Percentiles rank a stretch among this genome's conserved stretches.
Evolutionary conservation across 2,329 filamentous ascomycete genomes (phyloP).

Genomic region (Tolypocladium nubicola): DNA sequence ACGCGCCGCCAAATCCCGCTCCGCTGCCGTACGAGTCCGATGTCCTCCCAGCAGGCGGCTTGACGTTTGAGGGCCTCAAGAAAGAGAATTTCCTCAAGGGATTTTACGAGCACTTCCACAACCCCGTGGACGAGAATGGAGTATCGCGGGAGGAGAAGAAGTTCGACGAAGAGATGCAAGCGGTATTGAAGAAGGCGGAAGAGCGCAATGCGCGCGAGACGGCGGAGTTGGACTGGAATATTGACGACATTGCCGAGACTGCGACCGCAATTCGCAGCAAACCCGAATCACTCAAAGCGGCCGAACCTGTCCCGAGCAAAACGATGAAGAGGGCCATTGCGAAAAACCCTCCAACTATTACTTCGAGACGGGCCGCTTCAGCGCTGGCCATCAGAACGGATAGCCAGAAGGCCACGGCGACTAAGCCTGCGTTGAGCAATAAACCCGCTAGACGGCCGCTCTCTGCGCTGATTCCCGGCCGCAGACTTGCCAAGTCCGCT

Average conservation of each 20-base stretch:
- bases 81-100: conserved; percentile 49
- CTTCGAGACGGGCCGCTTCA: conserved; percentile 42
- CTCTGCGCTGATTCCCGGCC: conserved; percentile 18
- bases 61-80: conserved; percentile 48
- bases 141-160: conserved; percentile 52
- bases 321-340: conserved; percentile 2
- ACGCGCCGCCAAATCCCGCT: conserved; percentile 66
- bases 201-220: conserved; percentile 57
- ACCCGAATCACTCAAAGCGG: neutral
- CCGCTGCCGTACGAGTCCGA: conserved; percentile 61
- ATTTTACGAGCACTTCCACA: conserved; percentile 50
- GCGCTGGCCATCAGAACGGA: conserved; percentile 27
- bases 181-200: conserved; percentile 46
- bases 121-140: conserved; percentile 57
- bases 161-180: conserved; percentile 41
- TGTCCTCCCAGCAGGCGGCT: conserved; percentile 46
- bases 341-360: conserved; percentile 17
- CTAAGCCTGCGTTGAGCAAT: neutral
- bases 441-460: conserved; percentile 14
- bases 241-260: conserved; percentile 43
- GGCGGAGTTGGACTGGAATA: conserved; percentile 50
- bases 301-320: neutral
- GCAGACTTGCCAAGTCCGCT: conserved; percentile 24
- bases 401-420: neutral
- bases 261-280: neutral